Conservation (phyloP, 1,139 yeast species). For the Blastobotrys buckinghamii region DNA sequence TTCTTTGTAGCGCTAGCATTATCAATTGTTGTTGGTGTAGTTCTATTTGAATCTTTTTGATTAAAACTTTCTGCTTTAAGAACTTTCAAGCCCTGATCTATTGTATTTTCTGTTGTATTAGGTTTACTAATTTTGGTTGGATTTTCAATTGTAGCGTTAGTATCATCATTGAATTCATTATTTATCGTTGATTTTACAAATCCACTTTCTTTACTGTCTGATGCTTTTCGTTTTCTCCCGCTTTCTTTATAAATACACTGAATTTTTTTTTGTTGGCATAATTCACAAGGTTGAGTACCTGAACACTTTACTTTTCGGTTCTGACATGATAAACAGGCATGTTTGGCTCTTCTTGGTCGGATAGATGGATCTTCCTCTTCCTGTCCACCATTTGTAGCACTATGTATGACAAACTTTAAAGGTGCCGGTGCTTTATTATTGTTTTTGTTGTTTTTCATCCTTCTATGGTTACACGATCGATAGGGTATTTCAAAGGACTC, state of each 20-base stretch:
- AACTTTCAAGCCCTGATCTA: too few relatives aligned
- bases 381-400: constrained; percentile 9
- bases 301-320: constrained; percentile 18
- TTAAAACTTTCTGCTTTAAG: too few relatives aligned
- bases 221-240: constrained; percentile 13
- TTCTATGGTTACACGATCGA: not conserved
- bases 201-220: not conserved
- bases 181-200: too few relatives aligned
- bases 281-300: constrained; percentile 19
- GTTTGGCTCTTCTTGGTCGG: constrained; percentile 18
- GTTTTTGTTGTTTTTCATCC: too few relatives aligned
- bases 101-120: too few relatives aligned
- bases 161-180: too few relatives aligned
- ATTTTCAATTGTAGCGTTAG: too few relatives aligned
- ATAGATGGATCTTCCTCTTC: constrained; percentile 6
- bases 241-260: constrained; percentile 16
- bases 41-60: too few relatives aligned
- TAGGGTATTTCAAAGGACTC: too few relatives aligned
- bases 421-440: constrained; percentile 2
- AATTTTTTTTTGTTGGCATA: constrained; percentile 16
- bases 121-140: too few relatives aligned
- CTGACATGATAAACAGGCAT: constrained; percentile 17
- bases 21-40: too few relatives aligned
- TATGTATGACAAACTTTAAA: constrained; percentile 17
- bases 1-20: too few relatives aligned